These are phyloP conservation scores for Stylosanthes scabra DNA, from an alignment of 331 rosid genomes.

Conservation along the genomic window DNA sequence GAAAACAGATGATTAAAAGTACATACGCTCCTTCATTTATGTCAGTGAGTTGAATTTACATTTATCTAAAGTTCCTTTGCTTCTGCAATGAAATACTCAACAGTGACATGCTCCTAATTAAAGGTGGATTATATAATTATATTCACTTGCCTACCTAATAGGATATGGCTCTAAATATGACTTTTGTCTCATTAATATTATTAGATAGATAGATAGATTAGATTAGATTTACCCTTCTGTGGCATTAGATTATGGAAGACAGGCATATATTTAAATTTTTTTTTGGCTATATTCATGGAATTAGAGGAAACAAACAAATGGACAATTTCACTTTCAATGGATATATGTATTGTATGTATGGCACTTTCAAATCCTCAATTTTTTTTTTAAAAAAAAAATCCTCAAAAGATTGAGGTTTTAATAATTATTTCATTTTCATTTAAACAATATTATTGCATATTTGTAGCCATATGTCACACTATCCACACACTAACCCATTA, in stretches of 20 bases:
- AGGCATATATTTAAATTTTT: not conserved
- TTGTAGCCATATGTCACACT: constrained; percentile 44
- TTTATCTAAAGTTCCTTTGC: constrained; percentile 14
- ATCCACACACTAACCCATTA: constrained; percentile 26
- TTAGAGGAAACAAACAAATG: constrained; percentile 17
- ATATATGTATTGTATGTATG: not conserved
- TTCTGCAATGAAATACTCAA: constrained; percentile 32
- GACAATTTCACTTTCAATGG: constrained; percentile 44
- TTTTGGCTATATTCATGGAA: not conserved
- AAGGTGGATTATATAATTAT: not conserved
- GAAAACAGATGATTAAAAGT: no score
- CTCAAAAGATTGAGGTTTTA: constrained; percentile 17
- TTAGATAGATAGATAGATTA: no score
- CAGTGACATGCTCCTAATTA: constrained; percentile 21
- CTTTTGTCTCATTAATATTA: constrained; percentile 24
- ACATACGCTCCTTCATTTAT: no score
- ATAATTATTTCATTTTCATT: constrained; percentile 15
- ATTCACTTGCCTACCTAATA: not conserved
- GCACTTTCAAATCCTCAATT: not conserved
- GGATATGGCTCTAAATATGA: constrained; percentile 7
- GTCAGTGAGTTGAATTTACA: not conserved
- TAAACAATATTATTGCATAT: constrained; percentile 2
- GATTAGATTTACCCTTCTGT: constrained; percentile 2
- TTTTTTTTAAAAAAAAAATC: no score
- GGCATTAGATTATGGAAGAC: not conserved